Conservation (phyloP, 2,329 filamentous ascomycete genomes). For the Scedosporium minutisporum region DNA sequence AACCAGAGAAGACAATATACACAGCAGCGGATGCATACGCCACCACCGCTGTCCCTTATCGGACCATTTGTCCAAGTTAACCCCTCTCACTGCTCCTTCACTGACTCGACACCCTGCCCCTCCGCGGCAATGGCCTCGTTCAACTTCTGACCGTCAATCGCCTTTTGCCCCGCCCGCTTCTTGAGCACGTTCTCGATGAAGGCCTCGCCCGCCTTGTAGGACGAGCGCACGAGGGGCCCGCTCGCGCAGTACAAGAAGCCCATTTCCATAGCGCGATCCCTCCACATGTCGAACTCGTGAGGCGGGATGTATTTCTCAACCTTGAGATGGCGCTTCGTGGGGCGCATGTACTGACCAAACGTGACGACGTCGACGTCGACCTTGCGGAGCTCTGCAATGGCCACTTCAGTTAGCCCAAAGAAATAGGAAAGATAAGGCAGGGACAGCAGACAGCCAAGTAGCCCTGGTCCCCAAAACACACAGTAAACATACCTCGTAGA, state of each 20-base stretch:
- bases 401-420: not conserved
- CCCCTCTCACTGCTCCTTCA: not conserved
- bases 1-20: not conserved
- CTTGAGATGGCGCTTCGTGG: slow-evolving; percentile 94
- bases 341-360: slow-evolving; percentile 99
- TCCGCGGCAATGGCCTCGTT: slow-evolving; percentile 3
- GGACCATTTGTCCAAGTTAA: not conserved
- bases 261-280: slow-evolving; percentile 80
- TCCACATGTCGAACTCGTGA: slow-evolving; percentile 84
- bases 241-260: slow-evolving; percentile 96
- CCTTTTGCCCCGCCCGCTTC: slow-evolving; percentile 49
- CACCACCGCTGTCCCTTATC: too few species aligned
- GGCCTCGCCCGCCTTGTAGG: slow-evolving; percentile 95
- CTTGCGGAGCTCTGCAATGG: slow-evolving; percentile 57
- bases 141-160: slow-evolving; percentile 4
- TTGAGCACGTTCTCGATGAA: slow-evolving; percentile 98
- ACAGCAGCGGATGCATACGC: not conserved
- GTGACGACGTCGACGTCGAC: slow-evolving; percentile 87
- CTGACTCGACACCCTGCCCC: not conserved
- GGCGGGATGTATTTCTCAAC: slow-evolving; percentile 93
- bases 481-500: slow-evolving; percentile 43
- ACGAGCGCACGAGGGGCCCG: slow-evolving; percentile 84
- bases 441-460: slow-evolving; percentile 14
- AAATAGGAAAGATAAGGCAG: not conserved
- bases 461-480: not conserved